phyloP scores from a whole-genome alignment of 2,329 filamentous ascomycete species.

The Penicillium expansum region DNA sequence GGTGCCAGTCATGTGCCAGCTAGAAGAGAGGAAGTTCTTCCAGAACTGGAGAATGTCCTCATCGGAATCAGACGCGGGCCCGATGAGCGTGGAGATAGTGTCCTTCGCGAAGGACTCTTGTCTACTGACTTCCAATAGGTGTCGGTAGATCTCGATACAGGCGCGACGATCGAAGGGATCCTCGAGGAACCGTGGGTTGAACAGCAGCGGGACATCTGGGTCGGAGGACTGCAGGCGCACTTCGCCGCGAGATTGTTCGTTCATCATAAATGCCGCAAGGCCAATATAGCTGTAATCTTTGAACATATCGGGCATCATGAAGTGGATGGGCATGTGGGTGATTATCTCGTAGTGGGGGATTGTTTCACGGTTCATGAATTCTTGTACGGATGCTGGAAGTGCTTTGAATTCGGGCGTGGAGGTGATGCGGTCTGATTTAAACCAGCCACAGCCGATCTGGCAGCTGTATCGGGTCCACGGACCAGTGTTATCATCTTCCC shows the following conservation, averaged over 20 bases:
- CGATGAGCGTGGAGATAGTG: conserved; percentile 42
- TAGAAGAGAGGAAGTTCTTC: conserved; percentile 46
- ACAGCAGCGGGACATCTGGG: conserved; percentile 50
- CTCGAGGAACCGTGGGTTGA: conserved; percentile 54
- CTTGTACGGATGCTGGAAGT: conserved; percentile 46
- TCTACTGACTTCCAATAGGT: conserved; percentile 44
- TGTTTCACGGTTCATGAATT: conserved; percentile 48
- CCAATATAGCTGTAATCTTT: conserved; percentile 44
- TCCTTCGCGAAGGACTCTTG: conserved; percentile 48
- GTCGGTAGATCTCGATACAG: conserved; percentile 51
- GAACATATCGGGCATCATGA: conserved; percentile 39
- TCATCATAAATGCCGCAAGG: conserved; percentile 51
- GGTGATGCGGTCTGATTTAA: conserved; percentile 44
- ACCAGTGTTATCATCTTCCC: conserved; percentile 44
- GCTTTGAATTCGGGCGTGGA: conserved; percentile 50
- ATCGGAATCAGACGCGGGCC: conserved; percentile 50
- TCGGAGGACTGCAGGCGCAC: conserved; percentile 55
- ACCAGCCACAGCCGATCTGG: conserved; percentile 37
- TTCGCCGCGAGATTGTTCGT: conserved; percentile 54
- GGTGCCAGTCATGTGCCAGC: conserved; percentile 58
- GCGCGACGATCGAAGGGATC: conserved; percentile 55
- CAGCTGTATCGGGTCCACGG: conserved; percentile 35
- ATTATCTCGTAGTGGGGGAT: conserved; percentile 59
- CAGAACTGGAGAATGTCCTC: conserved; percentile 54
- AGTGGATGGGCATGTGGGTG: conserved; percentile 48